Percentiles rank a stretch among this genome's conserved stretches.
phyloP scores from a whole-genome alignment of 768 basidiomycete species.

The Mycena indigotica region DNA sequence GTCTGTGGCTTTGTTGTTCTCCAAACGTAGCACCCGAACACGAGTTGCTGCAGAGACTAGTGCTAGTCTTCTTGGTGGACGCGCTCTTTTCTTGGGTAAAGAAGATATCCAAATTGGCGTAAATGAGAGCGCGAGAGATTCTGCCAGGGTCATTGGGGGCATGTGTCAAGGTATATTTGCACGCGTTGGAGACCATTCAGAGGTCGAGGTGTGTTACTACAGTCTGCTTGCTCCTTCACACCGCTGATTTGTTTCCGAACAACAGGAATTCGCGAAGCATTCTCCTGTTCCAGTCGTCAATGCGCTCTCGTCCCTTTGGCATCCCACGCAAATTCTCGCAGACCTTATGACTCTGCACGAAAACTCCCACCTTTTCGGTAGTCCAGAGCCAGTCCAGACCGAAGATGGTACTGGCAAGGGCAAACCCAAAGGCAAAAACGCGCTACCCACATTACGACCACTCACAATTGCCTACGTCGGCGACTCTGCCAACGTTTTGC shows the following conservation, averaged over 20 bases:
- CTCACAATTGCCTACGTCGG: constrained; percentile 93
- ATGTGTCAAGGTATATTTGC: constrained; percentile 99
- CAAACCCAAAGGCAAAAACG: constrained; percentile 24
- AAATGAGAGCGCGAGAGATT: constrained; percentile 85
- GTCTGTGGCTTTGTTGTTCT: constrained; percentile 87
- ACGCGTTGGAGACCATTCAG: constrained; percentile 87
- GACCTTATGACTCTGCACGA: constrained; percentile 91
- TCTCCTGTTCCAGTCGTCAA: constrained; percentile 95
- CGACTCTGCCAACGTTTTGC: constrained; percentile 91
- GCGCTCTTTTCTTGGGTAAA: constrained; percentile 84
- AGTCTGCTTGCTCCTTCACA: too few species aligned
- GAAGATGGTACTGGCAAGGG: constrained; percentile 13
- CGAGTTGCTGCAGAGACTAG: constrained; percentile 88
- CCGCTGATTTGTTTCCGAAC: not conserved
- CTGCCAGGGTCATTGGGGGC: constrained; percentile 84
- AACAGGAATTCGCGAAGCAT: constrained; percentile 84
- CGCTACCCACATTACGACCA: constrained; percentile 62
- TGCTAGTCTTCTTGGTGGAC: constrained; percentile 76
- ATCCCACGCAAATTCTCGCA: constrained; percentile 94
- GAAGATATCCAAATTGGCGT: constrained; percentile 96
- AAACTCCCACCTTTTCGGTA: constrained; percentile 56
- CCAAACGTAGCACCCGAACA: constrained; percentile 92
- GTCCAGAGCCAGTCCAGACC: constrained; percentile 16
- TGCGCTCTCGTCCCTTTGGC: constrained; percentile 93
- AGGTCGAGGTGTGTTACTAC: constrained; percentile 74